Base-by-base conservation (phyloP, 345 rosid species). In the Eucalyptus shirleyi region DNA sequence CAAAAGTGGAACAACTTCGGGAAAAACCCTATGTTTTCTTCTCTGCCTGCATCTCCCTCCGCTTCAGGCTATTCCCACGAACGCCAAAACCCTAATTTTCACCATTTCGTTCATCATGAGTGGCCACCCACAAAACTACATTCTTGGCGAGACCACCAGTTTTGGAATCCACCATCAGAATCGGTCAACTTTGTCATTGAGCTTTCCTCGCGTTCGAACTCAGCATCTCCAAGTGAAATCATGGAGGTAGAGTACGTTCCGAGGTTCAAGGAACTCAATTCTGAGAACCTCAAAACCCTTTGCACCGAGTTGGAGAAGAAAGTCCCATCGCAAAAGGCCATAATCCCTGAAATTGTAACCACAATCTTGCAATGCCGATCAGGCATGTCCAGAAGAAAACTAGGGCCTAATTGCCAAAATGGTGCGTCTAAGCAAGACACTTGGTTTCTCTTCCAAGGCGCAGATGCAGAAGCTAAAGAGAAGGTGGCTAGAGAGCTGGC, bases 391-490 rank as follows among this genome's bases (percentile, higher is more conserved):
- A 93, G 91, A 85, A 92, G 96, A 89, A 96, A 92, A 87, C 92
- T 80, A 86, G 69, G 12, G 62, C 23, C 56, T 5, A 40, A 40
- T 47, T 77, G 83, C 47, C 83, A 77, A 40, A 56, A 60, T 37
- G 19, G 26, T 34, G 91, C 91, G 62, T 86, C 91, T 69, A 96
- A 93, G 91, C 95, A 94, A 89, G 99, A 97, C 45, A 94, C 98
- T 40, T 97, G 99, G 99, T 86, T 97, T 88, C 91, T 96, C 89
- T 97, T 97, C 83, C 94, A 92, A 89, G 99, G 99, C 51, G 92
- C 88, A 32, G 99, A 96, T 90, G 89, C 87, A 72, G 93, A 93
- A 85, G 96, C 95, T 10, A 96, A 97, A 89, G 97, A 95, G 88
- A 96, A 93, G 91, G 92, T 94, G 30, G 96, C 96, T 18, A 94